Conservation (phyloP, 768 basidiomycete species). For the Hirschioporus abietinus region DNA sequence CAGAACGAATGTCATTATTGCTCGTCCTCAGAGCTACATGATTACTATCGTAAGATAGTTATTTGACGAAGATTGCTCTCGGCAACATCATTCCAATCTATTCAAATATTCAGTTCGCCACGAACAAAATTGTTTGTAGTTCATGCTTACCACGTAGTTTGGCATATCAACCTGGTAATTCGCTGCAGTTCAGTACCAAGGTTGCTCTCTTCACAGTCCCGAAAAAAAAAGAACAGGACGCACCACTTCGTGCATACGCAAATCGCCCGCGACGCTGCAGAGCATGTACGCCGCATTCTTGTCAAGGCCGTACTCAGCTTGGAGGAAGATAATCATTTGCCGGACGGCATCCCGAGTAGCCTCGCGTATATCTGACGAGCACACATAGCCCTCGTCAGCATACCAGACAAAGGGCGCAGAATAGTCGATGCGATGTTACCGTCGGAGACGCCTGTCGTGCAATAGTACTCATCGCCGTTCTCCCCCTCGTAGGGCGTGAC, state of each 20-base stretch:
- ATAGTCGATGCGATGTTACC: conserved; percentile 19
- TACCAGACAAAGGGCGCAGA: too few relatives aligned
- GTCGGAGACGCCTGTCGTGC: conserved; percentile 52
- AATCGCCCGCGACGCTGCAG: conserved; percentile 54
- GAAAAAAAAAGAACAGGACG: conserved; percentile 22
- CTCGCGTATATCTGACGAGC: conserved; percentile 38
- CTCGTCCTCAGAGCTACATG: too few relatives aligned
- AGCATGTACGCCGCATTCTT: conserved; percentile 53
- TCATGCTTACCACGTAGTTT: conserved; percentile 47
- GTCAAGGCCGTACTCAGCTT: conserved; percentile 35
- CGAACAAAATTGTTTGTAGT: neutral
- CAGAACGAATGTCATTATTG: too few relatives aligned
- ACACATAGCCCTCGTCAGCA: too few relatives aligned
- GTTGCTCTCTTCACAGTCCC: neutral
- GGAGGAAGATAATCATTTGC: conserved; percentile 50
- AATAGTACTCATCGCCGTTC: conserved; percentile 40
- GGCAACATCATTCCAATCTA: conserved; percentile 57
- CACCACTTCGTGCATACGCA: conserved; percentile 61
- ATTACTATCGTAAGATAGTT: too few relatives aligned
- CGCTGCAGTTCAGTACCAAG: conserved; percentile 6
- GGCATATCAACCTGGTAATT: conserved; percentile 54
- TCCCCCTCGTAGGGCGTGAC: conserved; percentile 17
- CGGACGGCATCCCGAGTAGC: conserved; percentile 52
- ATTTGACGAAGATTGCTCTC: conserved; percentile 32
- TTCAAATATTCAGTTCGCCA: neutral